Percentiles rank a stretch among this genome's conserved stretches.
Conservation (phyloP, 495 filamentous ascomycete species). For the Hypoxylon crocopeplum region DNA sequence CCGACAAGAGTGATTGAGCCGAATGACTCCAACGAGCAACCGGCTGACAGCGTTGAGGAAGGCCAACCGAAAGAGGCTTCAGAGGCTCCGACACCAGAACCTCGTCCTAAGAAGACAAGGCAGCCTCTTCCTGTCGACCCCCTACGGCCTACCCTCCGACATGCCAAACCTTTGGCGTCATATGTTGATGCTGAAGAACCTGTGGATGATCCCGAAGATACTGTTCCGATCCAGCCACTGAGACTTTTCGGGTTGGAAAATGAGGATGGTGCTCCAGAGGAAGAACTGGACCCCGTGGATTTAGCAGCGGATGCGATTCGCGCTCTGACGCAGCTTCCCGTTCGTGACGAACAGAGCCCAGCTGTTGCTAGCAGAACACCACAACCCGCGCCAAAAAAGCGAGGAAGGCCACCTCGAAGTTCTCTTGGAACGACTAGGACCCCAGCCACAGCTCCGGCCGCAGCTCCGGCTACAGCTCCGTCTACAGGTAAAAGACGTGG, state of each 20-base stretch:
- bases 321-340: constrained; percentile 30
- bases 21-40: constrained; percentile 1
- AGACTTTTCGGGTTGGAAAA: constrained; percentile 13
- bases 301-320: constrained; percentile 45
- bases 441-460: not conserved
- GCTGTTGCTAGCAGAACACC: constrained; percentile 15
- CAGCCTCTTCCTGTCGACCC: constrained; percentile 31
- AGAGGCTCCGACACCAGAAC: not conserved
- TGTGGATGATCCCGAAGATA: constrained; percentile 48
- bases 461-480: constrained; percentile 12
- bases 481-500: constrained; percentile 36
- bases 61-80: constrained; percentile 20
- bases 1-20: constrained; percentile 5
- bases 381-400: constrained; percentile 20
- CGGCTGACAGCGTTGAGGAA: constrained; percentile 1
- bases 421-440: constrained; percentile 12
- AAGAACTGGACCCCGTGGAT: constrained; percentile 46
- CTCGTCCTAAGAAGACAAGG: constrained; percentile 21
- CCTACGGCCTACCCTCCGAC: constrained; percentile 50
- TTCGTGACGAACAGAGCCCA: not conserved
- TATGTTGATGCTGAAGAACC: constrained; percentile 49
- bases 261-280: constrained; percentile 13
- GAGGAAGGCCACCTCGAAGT: constrained; percentile 36
- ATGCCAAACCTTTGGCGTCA: constrained; percentile 52
- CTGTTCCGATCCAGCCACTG: constrained; percentile 35